Percentiles rank a stretch among this genome's conserved stretches.
Conservation (phyloP, 164 flowering plant species). For the Stephania cephalantha region DNA sequence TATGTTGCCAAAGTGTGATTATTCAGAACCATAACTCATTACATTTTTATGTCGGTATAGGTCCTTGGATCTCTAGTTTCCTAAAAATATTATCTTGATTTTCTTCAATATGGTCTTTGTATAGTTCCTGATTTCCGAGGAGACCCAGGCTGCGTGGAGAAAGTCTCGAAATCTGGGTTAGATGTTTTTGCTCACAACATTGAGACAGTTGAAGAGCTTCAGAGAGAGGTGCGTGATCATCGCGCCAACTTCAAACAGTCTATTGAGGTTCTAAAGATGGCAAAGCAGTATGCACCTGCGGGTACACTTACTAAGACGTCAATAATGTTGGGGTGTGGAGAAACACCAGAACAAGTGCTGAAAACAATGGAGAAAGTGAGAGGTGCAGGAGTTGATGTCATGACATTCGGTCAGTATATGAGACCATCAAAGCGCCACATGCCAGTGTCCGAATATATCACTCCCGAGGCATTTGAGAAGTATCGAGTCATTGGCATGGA, state of each 20-base stretch:
- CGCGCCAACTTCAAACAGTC: slow-evolving; percentile 96
- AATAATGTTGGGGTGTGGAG: slow-evolving; percentile 96
- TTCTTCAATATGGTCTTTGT: slow-evolving; percentile 12
- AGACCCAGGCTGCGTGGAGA: slow-evolving; percentile 68
- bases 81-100: background rate
- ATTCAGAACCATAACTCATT: background rate
- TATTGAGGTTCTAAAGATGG: slow-evolving; percentile 70
- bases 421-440: slow-evolving; percentile 99
- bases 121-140: slow-evolving; percentile 94
- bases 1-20: background rate
- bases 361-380: slow-evolving; percentile 94
- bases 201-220: slow-evolving; percentile 98
- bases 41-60: background rate
- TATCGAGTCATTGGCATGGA: slow-evolving; percentile 76
- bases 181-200: slow-evolving; percentile 97
- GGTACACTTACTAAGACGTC: slow-evolving; percentile 96
- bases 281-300: slow-evolving; percentile 73
- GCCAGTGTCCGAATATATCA: slow-evolving; percentile 89
- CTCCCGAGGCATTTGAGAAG: slow-evolving; percentile 92
- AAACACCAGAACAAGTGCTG: slow-evolving; percentile 89
- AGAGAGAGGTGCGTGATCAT: slow-evolving; percentile 71
- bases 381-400: slow-evolving; percentile 93
- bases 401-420: slow-evolving; percentile 96
- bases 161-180: slow-evolving; percentile 78
- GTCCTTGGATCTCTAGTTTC: background rate